Percentiles rank a stretch among this genome's conserved stretches.
These are phyloP conservation scores for Fusarium hainanense DNA, from an alignment of 2,329 filamentous ascomycete species.

Conservation along the genomic window DNA sequence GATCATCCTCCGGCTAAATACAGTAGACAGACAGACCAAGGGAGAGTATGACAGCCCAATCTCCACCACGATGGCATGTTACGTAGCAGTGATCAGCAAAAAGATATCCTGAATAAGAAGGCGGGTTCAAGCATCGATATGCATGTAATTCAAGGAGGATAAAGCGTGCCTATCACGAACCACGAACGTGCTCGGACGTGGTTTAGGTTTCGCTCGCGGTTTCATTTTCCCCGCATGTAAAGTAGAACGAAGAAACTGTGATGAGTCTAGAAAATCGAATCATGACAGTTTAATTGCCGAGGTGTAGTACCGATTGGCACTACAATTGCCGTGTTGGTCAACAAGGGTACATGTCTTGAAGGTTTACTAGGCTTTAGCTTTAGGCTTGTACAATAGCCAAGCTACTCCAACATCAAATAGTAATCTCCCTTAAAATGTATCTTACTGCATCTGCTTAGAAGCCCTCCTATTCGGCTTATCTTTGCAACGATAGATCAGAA, in stretches of 20 bases:
- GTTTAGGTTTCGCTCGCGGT: not conserved
- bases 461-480: conserved; percentile 35
- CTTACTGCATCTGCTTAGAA: not conserved
- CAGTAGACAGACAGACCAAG: not conserved
- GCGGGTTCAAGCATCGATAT: not conserved
- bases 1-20: not conserved
- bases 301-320: not conserved
- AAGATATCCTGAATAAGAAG: conserved; percentile 20
- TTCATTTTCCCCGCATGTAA: conserved; percentile 17
- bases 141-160: conserved; percentile 8
- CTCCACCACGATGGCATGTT: not conserved
- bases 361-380: not conserved
- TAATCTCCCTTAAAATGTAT: not conserved
- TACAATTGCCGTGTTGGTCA: not conserved
- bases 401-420: not conserved
- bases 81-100: conserved; percentile 18
- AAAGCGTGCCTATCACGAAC: conserved; percentile 20
- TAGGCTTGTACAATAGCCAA: not conserved
- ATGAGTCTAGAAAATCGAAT: not conserved
- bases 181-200: not conserved
- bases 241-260: not conserved
- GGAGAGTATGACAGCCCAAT: not conserved
- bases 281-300: conserved; percentile 1
- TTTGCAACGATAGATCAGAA: conserved; percentile 29
- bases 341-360: not conserved